A percentile compares a stretch with the other conserved stretches of the same genome.
Conservation (phyloP, 352 stramenopile genomes). For the Thalassiosira allenii region DNA sequence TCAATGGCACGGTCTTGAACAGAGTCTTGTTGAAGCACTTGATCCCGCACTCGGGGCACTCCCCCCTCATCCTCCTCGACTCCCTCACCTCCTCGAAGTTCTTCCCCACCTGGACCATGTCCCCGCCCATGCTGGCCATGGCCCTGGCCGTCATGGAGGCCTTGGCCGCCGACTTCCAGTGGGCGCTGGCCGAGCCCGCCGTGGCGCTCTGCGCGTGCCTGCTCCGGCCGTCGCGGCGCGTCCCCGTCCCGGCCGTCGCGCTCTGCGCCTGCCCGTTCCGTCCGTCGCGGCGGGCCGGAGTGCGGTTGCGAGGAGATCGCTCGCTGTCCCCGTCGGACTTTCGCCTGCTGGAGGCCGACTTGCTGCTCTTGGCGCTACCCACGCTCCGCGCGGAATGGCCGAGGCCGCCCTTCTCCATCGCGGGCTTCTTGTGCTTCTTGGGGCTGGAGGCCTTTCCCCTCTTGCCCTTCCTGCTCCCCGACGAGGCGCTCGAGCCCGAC, state of each 20-base stretch:
- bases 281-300: not conserved
- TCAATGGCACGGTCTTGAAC: conserved; percentile 81
- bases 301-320: too few species aligned
- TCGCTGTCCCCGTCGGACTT: not conserved
- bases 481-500: not conserved
- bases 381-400: too few species aligned
- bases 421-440: not conserved
- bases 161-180: not conserved
- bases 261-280: not conserved
- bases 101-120: conserved; percentile 29
- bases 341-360: not conserved
- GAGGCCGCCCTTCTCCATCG: too few species aligned
- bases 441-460: not conserved
- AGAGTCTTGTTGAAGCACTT: conserved; percentile 82
- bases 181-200: not conserved
- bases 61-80: conserved; percentile 67
- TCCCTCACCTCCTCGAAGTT: conserved; percentile 57
- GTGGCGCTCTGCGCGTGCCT: not conserved
- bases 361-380: not conserved
- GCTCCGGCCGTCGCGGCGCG: not conserved
- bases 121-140: conserved; percentile 48
- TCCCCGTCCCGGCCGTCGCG: not conserved
- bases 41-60: conserved; percentile 79
- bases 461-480: not conserved
- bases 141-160: conserved; percentile 7